Percentiles rank a stretch among this genome's conserved stretches.
Evolutionary conservation across 768 basidiomycete genomes (phyloP).

Genomic region (Podaxis sp.): DNA sequence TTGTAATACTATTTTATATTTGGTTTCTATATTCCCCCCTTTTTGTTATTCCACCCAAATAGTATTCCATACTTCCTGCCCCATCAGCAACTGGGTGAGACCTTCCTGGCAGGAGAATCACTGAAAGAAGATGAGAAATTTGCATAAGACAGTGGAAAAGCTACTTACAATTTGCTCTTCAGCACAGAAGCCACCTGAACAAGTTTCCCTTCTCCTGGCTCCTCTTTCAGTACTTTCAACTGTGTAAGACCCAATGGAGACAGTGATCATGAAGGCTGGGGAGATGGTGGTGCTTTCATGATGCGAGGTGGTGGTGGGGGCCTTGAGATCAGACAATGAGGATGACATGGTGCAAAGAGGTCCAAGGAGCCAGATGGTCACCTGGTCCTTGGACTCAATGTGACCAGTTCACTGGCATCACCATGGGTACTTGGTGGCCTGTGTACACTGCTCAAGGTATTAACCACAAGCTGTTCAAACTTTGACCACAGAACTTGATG

Average conservation of each 20-base stretch:
- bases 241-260: slow-evolving; percentile 27
- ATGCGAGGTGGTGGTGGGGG: slow-evolving; percentile 34
- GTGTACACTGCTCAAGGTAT: slow-evolving; percentile 21
- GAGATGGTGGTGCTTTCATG: slow-evolving; percentile 30
- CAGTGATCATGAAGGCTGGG: slow-evolving; percentile 37
- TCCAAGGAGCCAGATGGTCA: slow-evolving; percentile 33
- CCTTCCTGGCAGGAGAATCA: slow-evolving; percentile 4
- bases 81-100: not conserved
- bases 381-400: slow-evolving; percentile 40
- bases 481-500: slow-evolving; percentile 65
- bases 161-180: slow-evolving; percentile 27
- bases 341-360: slow-evolving; percentile 32
- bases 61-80: too few relatives aligned
- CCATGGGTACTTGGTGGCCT: slow-evolving; percentile 8
- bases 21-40: too few relatives aligned
- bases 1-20: too few relatives aligned
- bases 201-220: slow-evolving; percentile 14
- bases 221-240: not conserved
- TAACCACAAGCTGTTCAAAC: slow-evolving; percentile 67
- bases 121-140: slow-evolving; percentile 11
- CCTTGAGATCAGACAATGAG: slow-evolving; percentile 56
- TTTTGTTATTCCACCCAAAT: too few relatives aligned
- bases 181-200: slow-evolving; percentile 19
- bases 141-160: not conserved
- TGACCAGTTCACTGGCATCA: slow-evolving; percentile 16